These are phyloP conservation scores for Diaporthe ilicicola DNA, from an alignment of 2,329 filamentous ascomycete genomes.

Conservation along the genomic window DNA sequence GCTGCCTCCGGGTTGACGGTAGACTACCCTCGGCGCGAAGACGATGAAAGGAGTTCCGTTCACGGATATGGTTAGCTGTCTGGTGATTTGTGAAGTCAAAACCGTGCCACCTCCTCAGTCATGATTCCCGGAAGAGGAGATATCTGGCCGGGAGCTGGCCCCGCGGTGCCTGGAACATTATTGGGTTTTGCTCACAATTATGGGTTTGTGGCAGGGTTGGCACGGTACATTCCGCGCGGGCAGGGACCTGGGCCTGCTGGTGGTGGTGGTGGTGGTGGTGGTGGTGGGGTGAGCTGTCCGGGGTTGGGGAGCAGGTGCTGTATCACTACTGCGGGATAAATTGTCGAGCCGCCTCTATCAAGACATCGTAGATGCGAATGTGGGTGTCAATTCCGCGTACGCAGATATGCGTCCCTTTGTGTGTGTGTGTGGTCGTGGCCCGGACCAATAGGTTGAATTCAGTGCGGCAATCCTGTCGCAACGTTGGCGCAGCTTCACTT, in stretches of 20 bases:
- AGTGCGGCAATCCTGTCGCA: not conserved
- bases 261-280: too few relatives aligned
- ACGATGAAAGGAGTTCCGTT: not conserved
- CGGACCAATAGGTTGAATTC: not conserved
- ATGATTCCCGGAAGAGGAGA: conserved; percentile 10
- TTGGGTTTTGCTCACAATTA: not conserved
- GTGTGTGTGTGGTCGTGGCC: not conserved
- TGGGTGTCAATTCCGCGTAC: not conserved
- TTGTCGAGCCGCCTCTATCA: not conserved
- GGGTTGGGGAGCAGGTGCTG: not conserved
- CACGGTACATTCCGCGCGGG: conserved; percentile 14
- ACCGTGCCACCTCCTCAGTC: not conserved
- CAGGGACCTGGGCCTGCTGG: too few relatives aligned
- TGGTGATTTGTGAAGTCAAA: not conserved
- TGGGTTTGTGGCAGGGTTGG: not conserved
- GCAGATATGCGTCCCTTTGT: not conserved
- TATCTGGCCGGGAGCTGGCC: not conserved
- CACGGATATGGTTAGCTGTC: not conserved
- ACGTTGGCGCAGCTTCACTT: not conserved
- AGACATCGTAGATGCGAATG: conserved; percentile 7
- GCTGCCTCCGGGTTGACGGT: not conserved
- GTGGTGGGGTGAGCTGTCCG: conserved; percentile 2
- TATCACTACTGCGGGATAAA: conserved; percentile 9
- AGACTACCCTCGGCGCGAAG: not conserved
- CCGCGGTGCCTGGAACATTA: not conserved